Evolutionary conservation across 2,329 filamentous ascomycete species (phyloP).

Genomic region (Aureobasidium leucospermi): DNA sequence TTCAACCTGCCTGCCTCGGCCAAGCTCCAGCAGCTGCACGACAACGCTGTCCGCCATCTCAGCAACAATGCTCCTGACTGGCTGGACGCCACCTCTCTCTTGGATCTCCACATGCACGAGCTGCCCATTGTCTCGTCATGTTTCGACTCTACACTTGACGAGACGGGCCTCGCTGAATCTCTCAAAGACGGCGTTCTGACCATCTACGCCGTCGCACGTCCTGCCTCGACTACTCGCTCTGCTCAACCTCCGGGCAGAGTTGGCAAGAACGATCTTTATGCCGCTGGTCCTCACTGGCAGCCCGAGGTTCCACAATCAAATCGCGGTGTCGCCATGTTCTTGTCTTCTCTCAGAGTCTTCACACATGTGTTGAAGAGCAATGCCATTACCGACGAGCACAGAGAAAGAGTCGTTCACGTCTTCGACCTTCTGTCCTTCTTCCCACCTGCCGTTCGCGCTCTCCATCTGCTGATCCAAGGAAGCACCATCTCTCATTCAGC

Average conservation of each 20-base stretch:
- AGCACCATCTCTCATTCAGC: constrained; percentile 25
- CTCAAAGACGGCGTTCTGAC: constrained; percentile 21
- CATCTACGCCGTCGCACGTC: constrained; percentile 24
- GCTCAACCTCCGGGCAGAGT: neutral
- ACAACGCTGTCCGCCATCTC: constrained; percentile 21
- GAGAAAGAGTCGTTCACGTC: constrained; percentile 19
- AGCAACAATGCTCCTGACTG: constrained; percentile 16
- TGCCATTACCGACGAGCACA: constrained; percentile 16
- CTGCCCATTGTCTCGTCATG: constrained; percentile 22
- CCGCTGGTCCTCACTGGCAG: constrained; percentile 23
- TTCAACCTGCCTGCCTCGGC: constrained; percentile 18
- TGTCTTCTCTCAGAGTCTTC: constrained; percentile 30
- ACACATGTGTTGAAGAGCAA: constrained; percentile 21
- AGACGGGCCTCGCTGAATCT: constrained; percentile 18
- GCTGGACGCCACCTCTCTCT: constrained; percentile 5
- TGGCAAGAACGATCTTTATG: constrained; percentile 24
- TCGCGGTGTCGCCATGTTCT: constrained; percentile 29
- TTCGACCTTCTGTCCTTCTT: constrained; percentile 27
- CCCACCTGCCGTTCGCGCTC: constrained; percentile 28
- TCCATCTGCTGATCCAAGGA: constrained; percentile 28
- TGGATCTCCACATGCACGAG: constrained; percentile 28
- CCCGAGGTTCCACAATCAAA: constrained; percentile 23
- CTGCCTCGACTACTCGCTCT: neutral
- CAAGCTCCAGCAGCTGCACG: constrained; percentile 22
- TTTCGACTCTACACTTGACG: constrained; percentile 17